Evolutionary conservation across 805 yeast genomes (phyloP), one percentile per base, ranked within the genome.

Genomic region (Cyberlindnera veronae): DNA sequence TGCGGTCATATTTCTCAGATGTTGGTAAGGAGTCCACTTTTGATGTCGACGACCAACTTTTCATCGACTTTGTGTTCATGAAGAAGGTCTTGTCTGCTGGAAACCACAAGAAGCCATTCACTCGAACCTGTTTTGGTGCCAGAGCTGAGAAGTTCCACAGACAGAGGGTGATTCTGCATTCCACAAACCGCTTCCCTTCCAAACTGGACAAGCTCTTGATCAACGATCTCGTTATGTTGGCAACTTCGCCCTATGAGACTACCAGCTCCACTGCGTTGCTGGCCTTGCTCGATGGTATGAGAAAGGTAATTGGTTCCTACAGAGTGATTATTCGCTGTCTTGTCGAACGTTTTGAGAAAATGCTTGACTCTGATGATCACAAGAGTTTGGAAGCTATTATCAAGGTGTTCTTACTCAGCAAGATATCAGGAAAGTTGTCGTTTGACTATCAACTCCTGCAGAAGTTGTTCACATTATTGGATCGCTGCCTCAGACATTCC

Each of bases 1-100:
- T 83, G 32, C 78, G 82, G 46, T 76, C 82, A 6, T 93, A 95
- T 87, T 81, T 83, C 50, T 69, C 83, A 19, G 93, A 88, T 55
- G 82, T 83, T 19, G 95, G 95, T 2, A 72, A 76, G 40, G 95
- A 86, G 49, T 66, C 83, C 11, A 61, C 81, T 1, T 71, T 80
- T 36, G 79, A 72, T 30, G 64, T 72, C 4, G 76, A 79, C 42
- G 81, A 78, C 32, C 74, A 65, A 22, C 59, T 80, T 5, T 64
- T 66, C 27, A 67, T 81, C 24, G 76, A 77, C 34, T 76, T 79
- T 43, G 68, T 71, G 0, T 79, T 74, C 53, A 67, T 82, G 39
- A 74, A 74, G 32, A 71, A 73, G 28, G 66, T 79, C 9, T 90
- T 84, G 53, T 68, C 76, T n/a, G 63, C 85, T 5, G 74, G 82